These are phyloP conservation scores for Ensete ventricosum DNA, from an alignment of 176 grass and related monocot genomes.

Conservation along the genomic window DNA sequence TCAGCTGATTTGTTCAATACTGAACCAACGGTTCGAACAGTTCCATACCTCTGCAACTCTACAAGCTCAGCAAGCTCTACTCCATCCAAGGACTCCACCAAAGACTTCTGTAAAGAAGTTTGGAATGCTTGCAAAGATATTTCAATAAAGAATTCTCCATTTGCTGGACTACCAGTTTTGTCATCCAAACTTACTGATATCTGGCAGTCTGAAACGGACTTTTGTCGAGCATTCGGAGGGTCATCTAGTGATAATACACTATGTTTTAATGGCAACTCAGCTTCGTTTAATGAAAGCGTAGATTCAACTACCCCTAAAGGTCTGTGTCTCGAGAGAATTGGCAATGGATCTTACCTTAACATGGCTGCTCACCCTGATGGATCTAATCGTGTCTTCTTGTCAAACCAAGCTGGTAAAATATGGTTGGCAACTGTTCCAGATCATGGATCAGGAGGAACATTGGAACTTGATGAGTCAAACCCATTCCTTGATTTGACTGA, in stretches of 20 bases:
- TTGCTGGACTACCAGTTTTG: constrained; percentile 27
- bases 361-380: constrained; percentile 86
- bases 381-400: constrained; percentile 52
- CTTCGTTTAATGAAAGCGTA: constrained; percentile 36
- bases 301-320: constrained; percentile 35
- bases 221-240: constrained; percentile 46
- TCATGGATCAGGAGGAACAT: constrained; percentile 27
- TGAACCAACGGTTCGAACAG: constrained; percentile 24
- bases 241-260: constrained; percentile 11
- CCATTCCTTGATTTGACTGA: constrained; percentile 82
- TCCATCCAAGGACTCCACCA: constrained; percentile 4
- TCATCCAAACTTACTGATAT: constrained; percentile 47
- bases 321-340: constrained; percentile 74
- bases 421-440: constrained; percentile 61
- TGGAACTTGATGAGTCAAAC: constrained; percentile 29
- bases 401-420: constrained; percentile 53
- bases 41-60: constrained; percentile 54
- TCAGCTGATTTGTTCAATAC: constrained; percentile 61
- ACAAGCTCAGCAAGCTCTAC: neutral
- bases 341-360: constrained; percentile 61
- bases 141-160: constrained; percentile 38
- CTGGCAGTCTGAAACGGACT: constrained; percentile 47
- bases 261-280: constrained; percentile 47
- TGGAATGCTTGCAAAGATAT: constrained; percentile 72
- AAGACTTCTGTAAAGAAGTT: constrained; percentile 43